Percentiles rank a stretch among this genome's conserved stretches.
phyloP scores from a whole-genome alignment of 1,139 yeast species.

The Arxiozyma telluris region DNA sequence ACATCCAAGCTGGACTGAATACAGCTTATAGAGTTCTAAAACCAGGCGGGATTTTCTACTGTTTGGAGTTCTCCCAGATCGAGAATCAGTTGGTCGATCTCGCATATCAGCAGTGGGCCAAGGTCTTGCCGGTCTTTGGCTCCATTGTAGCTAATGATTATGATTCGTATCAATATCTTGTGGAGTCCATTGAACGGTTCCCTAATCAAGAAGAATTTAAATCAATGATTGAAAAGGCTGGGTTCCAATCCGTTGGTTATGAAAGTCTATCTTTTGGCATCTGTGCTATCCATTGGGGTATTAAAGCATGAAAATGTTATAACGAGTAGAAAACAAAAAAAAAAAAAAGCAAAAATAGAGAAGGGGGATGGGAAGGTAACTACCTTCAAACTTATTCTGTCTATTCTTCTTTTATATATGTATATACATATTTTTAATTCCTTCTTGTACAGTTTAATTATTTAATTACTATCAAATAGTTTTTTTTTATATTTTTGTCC shows the following conservation, averaged over 20 bases:
- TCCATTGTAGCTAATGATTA: constrained; percentile 91
- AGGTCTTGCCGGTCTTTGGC: constrained; percentile 86
- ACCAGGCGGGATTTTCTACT: constrained; percentile 98
- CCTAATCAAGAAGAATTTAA: constrained; percentile 90
- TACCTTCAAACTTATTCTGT: background rate
- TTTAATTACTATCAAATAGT: background rate
- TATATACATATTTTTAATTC: background rate
- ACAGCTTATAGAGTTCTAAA: constrained; percentile 91
- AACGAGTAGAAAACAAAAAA: background rate
- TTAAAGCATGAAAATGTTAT: constrained; percentile 47
- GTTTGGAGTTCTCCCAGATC: constrained; percentile 90
- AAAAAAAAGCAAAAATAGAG: no score
- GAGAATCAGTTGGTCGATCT: constrained; percentile 68
- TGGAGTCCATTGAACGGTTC: constrained; percentile 84
- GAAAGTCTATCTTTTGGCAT: constrained; percentile 95
- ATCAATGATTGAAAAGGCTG: constrained; percentile 87
- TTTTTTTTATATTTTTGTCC: no score
- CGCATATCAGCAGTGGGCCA: constrained; percentile 79
- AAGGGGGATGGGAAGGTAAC: no score
- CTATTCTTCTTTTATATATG: constrained; percentile 1
- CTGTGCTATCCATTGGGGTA: constrained; percentile 94
- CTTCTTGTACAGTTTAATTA: background rate
- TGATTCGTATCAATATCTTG: constrained; percentile 90
- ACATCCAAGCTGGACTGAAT: constrained; percentile 84
- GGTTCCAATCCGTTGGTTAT: constrained; percentile 87